Evolutionary conservation across 2,329 filamentous ascomycete genomes (phyloP).

Genomic region (Pseudocercospora ulei): DNA sequence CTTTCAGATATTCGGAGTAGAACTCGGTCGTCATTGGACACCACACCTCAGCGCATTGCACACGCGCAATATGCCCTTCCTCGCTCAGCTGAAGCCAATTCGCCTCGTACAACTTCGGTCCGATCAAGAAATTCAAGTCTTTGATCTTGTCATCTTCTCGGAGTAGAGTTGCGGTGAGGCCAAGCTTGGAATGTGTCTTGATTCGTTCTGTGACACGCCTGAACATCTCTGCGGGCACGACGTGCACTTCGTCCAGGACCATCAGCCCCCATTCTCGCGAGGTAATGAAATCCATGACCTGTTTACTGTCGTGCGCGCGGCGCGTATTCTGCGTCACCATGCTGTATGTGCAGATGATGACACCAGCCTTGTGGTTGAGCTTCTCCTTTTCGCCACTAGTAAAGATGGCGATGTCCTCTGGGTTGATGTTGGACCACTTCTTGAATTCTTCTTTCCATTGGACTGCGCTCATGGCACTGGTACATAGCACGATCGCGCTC

Average conservation of each 20-base stretch:
- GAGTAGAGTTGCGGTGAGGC: slow-evolving; percentile 83
- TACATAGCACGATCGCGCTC: slow-evolving; percentile 87
- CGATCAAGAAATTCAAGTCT: slow-evolving; percentile 93
- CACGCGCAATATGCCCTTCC: slow-evolving; percentile 90
- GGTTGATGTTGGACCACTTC: slow-evolving; percentile 97
- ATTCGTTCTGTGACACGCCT: slow-evolving; percentile 85
- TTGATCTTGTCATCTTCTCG: slow-evolving; percentile 98
- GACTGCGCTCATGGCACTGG: slow-evolving; percentile 93
- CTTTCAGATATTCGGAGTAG: slow-evolving; percentile 80
- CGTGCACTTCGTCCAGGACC: slow-evolving; percentile 95
- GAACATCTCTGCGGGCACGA: slow-evolving; percentile 94
- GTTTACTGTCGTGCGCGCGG: slow-evolving; percentile 81
- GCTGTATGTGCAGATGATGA: slow-evolving; percentile 94
- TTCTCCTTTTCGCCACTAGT: slow-evolving; percentile 83
- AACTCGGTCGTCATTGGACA: slow-evolving; percentile 99
- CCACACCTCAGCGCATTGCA: slow-evolving; percentile 98
- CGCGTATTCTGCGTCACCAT: slow-evolving; percentile 94
- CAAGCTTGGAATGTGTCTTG: slow-evolving; percentile 89
- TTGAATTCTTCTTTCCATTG: slow-evolving; percentile 96
- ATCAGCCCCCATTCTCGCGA: slow-evolving; percentile 92
- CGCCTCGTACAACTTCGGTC: slow-evolving; percentile 92
- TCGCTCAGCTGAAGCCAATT: slow-evolving; percentile 99
- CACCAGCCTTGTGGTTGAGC: slow-evolving; percentile 81
- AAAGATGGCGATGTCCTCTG: slow-evolving; percentile 87
- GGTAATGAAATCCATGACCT: slow-evolving; percentile 93